phyloP scores from a whole-genome alignment of 495 filamentous ascomycete species.

The Thozetella sp. region DNA sequence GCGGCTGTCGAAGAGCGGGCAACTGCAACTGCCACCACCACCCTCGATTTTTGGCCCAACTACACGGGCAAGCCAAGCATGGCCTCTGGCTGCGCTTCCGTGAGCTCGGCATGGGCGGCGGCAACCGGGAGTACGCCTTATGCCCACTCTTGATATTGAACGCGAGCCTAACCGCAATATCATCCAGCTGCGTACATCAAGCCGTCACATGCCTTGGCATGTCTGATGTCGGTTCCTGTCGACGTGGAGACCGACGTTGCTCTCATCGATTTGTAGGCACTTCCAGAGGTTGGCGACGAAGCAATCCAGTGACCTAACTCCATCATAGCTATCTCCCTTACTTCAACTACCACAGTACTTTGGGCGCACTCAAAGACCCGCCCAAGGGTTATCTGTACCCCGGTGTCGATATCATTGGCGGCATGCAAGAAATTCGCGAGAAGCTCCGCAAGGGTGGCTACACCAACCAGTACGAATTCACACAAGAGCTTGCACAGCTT shows the following conservation, averaged over 20 bases:
- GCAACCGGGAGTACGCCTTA: background rate
- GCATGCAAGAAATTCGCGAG: constrained; percentile 31
- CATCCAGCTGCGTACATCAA: background rate
- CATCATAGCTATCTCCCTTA: constrained; percentile 7
- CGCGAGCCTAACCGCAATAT: background rate
- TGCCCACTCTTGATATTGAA: background rate
- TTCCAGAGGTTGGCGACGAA: background rate
- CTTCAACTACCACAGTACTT: constrained; percentile 32
- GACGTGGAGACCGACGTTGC: constrained; percentile 10
- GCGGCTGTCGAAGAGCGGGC: background rate
- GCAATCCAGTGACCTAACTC: background rate
- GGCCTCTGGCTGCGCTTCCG: background rate
- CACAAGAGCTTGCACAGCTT: constrained; percentile 31
- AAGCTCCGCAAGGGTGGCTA: constrained; percentile 27
- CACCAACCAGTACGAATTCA: constrained; percentile 51
- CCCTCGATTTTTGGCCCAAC: background rate
- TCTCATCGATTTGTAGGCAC: constrained; percentile 9
- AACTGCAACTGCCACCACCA: background rate
- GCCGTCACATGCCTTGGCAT: constrained; percentile 19
- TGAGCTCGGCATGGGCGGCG: background rate
- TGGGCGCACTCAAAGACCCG: constrained; percentile 43
- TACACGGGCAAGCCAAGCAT: background rate
- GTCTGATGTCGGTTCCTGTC: constrained; percentile 18
- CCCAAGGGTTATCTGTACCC: constrained; percentile 39
- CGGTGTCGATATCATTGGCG: constrained; percentile 37